Conservation (phyloP, 257 asterid genomes). For the Parsonsia alboflavescens region DNA sequence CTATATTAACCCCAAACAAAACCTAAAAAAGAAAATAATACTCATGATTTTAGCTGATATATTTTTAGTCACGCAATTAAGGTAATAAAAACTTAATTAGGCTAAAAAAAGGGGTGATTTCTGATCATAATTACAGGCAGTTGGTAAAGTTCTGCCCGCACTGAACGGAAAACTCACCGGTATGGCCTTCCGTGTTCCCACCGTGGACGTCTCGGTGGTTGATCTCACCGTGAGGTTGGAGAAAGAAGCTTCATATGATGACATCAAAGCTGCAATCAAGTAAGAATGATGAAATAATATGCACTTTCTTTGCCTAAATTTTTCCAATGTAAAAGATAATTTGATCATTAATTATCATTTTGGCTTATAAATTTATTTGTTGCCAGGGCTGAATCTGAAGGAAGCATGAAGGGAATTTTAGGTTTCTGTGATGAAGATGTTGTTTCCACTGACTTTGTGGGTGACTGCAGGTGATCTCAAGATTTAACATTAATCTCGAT, state of each 20-base stretch:
- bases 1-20: too few species aligned
- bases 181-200: conserved; percentile 81
- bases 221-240: conserved; percentile 70
- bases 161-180: conserved; percentile 78
- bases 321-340: too few species aligned
- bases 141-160: conserved; percentile 76
- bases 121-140: conserved; percentile 40
- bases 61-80: too few species aligned
- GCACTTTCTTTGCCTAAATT: too few species aligned
- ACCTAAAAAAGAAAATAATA: too few species aligned
- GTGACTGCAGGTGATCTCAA: conserved; percentile 43
- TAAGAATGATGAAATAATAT: conserved; percentile 22
- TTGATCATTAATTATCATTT: too few species aligned
- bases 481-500: too few species aligned
- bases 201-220: conserved; percentile 74
- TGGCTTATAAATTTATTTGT: too few species aligned
- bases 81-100: not conserved
- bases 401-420: conserved; percentile 48
- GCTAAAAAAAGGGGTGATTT: not conserved
- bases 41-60: too few species aligned
- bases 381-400: conserved; percentile 30
- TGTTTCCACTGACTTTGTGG: conserved; percentile 50
- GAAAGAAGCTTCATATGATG: conserved; percentile 62
- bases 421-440: conserved; percentile 61
- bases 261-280: conserved; percentile 71